Base-by-base conservation (phyloP, 306 rosid species). In the Argentina anserina region DNA sequence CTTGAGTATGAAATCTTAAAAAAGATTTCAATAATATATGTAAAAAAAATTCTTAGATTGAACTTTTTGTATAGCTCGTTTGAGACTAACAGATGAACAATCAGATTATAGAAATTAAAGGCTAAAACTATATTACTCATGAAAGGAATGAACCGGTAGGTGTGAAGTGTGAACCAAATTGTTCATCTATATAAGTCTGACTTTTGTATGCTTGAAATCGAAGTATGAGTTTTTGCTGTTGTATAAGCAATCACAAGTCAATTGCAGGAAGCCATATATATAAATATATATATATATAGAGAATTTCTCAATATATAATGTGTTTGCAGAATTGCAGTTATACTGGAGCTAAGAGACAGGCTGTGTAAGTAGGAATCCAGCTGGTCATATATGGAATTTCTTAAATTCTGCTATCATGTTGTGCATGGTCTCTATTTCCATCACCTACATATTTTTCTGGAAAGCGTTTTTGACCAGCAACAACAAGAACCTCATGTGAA, bases 331-430 rank as follows among this genome's bases (percentile, higher is more conserved):
- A 76, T 80, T 74, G 84, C 49, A 62, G 83, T 81, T 59, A 60
- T 47, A 43, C 17, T 72, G 70, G 81, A 79, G 56, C 31, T 26
- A 50, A 84, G 78, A 79, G 78, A 79, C 90, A 87, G 90, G 80
- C 86, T 82, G 90, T 80, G 64, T 67, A 55, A 40, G 69, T 43
- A 73, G 83, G 84, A 77, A 78, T 76, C 77, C 75, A 73, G n/a
- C n/a, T n/a, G 81, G 70, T 71, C 79, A 83, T 60, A 83, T 60
- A 45, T 71, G 70, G 78, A 78, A 39, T 58, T 69, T 50, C 63
- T 46, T 77, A 61, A 75, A 81, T 78, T 78, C 85, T 81, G 40
- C 17, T 25, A 26, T n/a, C 75, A 55, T 20, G 88, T 69, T 75
- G 67, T 75, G 78, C 81, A 71, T 76, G 84, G 86, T 65, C 50